Base-by-base conservation (phyloP, 805 yeast genomes). In the Metschnikowia similis region DNA sequence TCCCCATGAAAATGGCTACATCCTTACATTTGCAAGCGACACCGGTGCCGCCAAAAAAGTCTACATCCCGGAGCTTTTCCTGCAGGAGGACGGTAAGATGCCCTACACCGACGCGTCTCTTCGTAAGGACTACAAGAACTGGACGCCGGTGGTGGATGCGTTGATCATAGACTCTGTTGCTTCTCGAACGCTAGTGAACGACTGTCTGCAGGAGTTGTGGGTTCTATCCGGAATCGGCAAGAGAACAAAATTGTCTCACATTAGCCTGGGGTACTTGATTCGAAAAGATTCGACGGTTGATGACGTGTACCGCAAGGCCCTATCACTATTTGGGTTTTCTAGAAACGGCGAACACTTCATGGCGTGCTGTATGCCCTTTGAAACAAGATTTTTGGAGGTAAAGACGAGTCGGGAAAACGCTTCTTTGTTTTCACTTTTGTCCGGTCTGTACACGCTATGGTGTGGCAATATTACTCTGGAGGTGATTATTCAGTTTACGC, bases 91-190 rank as follows among this genome's bases (percentile, higher is more conserved):
- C 3, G 13, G 7, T 1, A 61, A 49, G 47, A 45, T 54, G 7
- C 52, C 56, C 1, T 67, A 59, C 41, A 65, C 65, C 26, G 55
- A 48, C 29, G 67, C 65, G 6, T 54, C 53, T 28, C 46, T 69
- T 6, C 32, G 66, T 2, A 57, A 58, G 2, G 72, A 65, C 47
- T 72, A 67, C 58, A 66, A 65, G 35, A 75, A 72, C 52, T 78
- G 83, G 82, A 67, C 81, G 0, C 82, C 82, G 0, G 46, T 77
- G 1, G 50, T 73, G 16, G 81, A 77, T 58, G 57, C 72, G 1
- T 66, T 62, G 49, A 57, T 75, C 2, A 61, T 74, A 1, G 69
- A 70, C 21, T 52, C 69, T 1, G 56, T 34, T 36, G 47, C 39
- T 8, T 51, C 63, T n/a, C 56, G 66, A 26, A 53, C 51, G 26